Percentiles rank a stretch among this genome's conserved stretches.
These are phyloP conservation scores for Kodamaea lidongshanica DNA, from an alignment of 805 yeast genomes.

Conservation along the genomic window DNA sequence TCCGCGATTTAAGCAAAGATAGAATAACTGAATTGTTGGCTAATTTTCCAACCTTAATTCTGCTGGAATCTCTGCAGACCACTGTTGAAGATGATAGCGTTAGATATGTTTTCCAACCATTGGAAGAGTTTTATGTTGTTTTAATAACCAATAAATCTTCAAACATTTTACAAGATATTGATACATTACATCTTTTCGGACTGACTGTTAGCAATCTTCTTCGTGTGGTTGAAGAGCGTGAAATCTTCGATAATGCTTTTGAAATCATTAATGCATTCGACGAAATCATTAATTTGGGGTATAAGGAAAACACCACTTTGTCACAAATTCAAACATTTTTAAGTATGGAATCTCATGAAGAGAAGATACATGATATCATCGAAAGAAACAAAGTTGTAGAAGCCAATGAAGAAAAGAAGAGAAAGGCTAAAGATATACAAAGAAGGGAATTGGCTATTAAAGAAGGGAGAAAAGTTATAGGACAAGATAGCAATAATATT, in stretches of 20 bases:
- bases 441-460: constrained; percentile 65
- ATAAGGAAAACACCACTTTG: constrained; percentile 76
- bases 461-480: constrained; percentile 10
- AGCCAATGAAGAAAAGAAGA: constrained; percentile 94
- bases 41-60: constrained; percentile 73
- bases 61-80: constrained; percentile 69
- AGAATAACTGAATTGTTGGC: constrained; percentile 81
- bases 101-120: constrained; percentile 91
- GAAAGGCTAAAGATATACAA: constrained; percentile 87
- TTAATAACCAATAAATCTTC: constrained; percentile 86
- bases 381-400: constrained; percentile 95
- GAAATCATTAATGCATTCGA: constrained; percentile 89
- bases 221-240: constrained; percentile 70
- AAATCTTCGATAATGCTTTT: constrained; percentile 77
- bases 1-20: constrained; percentile 76
- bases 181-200: constrained; percentile 79
- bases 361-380: constrained; percentile 95
- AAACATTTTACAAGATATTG: constrained; percentile 89
- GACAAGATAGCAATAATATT: constrained; percentile 37
- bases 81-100: constrained; percentile 89
- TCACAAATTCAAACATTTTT: constrained; percentile 81
- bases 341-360: constrained; percentile 98
- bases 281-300: constrained; percentile 86
- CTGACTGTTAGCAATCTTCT: constrained; percentile 74
- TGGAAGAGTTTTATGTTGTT: constrained; percentile 88